Conservation (phyloP, 1,284 basidiomycete species). For the Takashimella tepidaria region DNA sequence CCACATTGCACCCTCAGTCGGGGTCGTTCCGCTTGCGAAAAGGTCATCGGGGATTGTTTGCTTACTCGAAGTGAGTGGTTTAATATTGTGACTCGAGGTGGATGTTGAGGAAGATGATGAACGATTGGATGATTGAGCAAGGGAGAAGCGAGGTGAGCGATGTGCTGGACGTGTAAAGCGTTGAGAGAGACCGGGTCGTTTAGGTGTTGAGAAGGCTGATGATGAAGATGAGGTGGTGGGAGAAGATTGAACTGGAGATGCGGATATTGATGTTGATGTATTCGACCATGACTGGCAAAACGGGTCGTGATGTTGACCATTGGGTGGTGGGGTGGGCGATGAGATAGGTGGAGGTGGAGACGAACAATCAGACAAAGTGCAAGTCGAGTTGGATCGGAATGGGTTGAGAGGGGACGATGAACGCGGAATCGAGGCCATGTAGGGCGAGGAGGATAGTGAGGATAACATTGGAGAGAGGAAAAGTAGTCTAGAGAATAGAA, state of each 20-base stretch:
- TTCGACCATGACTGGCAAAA: too few species aligned
- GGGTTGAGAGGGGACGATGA: slow-evolving; percentile 40
- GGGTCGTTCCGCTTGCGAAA: slow-evolving; percentile 33
- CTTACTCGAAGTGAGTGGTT: too few species aligned
- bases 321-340: slow-evolving; percentile 23
- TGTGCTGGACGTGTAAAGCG: slow-evolving; percentile 16
- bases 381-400: too few species aligned
- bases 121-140: too few species aligned
- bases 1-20: slow-evolving; percentile 38
- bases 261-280: not conserved
- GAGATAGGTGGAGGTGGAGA: slow-evolving; percentile 18
- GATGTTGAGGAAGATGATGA: not conserved
- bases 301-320: slow-evolving; percentile 10
- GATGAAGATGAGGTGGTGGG: slow-evolving; percentile 6
- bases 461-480: too few species aligned
- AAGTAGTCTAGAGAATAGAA: too few species aligned
- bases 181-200: slow-evolving; percentile 8
- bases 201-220: slow-evolving; percentile 1
- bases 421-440: slow-evolving; percentile 6
- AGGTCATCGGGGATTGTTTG: too few species aligned
- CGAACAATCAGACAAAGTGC: too few species aligned
- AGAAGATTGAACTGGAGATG: not conserved
- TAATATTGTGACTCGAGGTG: too few species aligned
- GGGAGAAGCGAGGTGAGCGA: slow-evolving; percentile 2
- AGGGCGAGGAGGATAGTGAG: slow-evolving; percentile 2